Base-by-base conservation (phyloP, 805 yeast species). In the Candida argentea region DNA sequence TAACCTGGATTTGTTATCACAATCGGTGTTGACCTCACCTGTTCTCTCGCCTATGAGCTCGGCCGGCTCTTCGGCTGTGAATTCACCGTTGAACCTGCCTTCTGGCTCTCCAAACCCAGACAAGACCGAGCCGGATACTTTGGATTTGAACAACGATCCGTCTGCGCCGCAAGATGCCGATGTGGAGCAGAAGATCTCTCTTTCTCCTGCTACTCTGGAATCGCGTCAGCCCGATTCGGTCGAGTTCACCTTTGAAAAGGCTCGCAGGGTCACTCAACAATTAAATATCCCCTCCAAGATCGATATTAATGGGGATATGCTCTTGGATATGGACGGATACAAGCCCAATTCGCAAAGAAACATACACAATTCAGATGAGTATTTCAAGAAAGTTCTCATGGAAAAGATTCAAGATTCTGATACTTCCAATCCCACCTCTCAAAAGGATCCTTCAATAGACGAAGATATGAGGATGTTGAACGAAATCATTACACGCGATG, bases 311-410 rank as follows among this genome's bases (percentile, higher is more conserved):
- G 98, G 98, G 8, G 95, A 86, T 46, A 65, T 91, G 41, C 70
- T 86, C 23, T 58, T 91, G 25, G 98, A 91, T 55, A 84, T 89
- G 77, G 93, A 86, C 42, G 98, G 98, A 11, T 91, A 91, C 56
- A 89, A 87, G 54, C 80, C 94, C 19, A 85, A 78, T 42, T 46
- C 63, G 9, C 80, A 76, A 28, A 74, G 76, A 39, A 84, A 79
- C 48, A 72, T 81, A 22, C 76, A 76, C 28, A 76, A 73, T 40
- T 73, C 93, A 0, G 95, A 86, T 48, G 76, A 76, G 28, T 58
- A 81, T 20, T 71, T 91, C 34, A 75, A 74, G 40, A 76, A 78
- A 39, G 61, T 87, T 23, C 61, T 89, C 28, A 61, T 72, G 19
- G 91, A 84, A 38, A 96, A 89, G 48, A 65, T 87, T 29, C 43